Evolutionary conservation across 2,329 filamentous ascomycete genomes (phyloP), one percentile per base, ranked within the genome.

Genomic region (Ascochyta lentis): DNA sequence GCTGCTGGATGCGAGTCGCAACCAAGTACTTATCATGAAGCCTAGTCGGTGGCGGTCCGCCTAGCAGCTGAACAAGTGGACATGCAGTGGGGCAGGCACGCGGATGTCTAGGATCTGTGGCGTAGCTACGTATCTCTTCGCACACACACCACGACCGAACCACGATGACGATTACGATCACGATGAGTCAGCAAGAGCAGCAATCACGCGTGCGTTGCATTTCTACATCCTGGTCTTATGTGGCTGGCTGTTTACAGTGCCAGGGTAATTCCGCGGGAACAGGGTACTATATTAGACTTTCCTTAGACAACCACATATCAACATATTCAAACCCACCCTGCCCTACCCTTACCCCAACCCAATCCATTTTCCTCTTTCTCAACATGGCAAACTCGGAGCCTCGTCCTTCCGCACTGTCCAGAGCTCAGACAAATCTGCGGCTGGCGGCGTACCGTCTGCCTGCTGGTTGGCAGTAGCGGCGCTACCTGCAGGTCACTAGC

Each of bases 31-130:
- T 13, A 24, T 38, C n/a, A 9, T 16, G 49, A 56, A 54, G 41
- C 53, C 50, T 58, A 40, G 40, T 35, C 34, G 47, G 64, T 65
- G 68, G 68, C 63, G 66, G 59, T 57, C 56, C 53, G 60, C 60
- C 58, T 60, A 54, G 52, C 56, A 70, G 66, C 67, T 70, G 69
- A 67, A 27, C 63, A 62, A 38, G 56, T 57, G 54, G 60, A 58
- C 49, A 41, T 35, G 6, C 26, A 24, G 59, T 60, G 61, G 59
- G 43, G 59, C 40, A 31, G 29, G 37, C 23, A 22, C 31, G 15
- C 37, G 24, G 37, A 31, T 45, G 39, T 40, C 27, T 45, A 37
- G 35, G 52, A 45, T 41, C 13, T 8, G 29, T 35, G 24, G 19
- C 23, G 27, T 23, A 39, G 45, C 45, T 38, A 54, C 19, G 33